A percentile compares a stretch with the other conserved stretches of the same genome.
These are phyloP conservation scores for Sphaerobolus stellatus DNA, from an alignment of 1,284 basidiomycete genomes.

Conservation along the genomic window DNA sequence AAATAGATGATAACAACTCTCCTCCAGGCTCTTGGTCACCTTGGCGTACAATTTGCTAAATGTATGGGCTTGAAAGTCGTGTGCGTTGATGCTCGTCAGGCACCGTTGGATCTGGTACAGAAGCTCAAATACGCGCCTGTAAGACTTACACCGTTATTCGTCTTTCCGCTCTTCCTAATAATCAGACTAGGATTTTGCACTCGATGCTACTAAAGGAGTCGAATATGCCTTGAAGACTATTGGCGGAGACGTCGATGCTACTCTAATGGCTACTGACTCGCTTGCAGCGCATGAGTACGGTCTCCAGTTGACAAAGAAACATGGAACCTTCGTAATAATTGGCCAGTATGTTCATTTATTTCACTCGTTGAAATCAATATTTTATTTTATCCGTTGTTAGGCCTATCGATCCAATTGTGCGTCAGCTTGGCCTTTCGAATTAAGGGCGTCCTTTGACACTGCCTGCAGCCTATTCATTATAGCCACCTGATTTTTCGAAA, in stretches of 20 bases:
- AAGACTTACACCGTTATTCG: background rate
- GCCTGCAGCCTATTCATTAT: conserved; percentile 6
- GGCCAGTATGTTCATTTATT: background rate
- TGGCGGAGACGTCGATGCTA: conserved; percentile 15
- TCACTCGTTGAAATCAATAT: background rate
- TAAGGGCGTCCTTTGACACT: background rate
- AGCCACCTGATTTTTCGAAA: conserved; percentile 3
- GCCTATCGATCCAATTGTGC: conserved; percentile 9
- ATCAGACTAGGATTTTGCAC: conserved; percentile 4
- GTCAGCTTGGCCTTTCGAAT: background rate
- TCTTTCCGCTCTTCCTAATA: background rate
- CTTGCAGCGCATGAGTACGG: conserved; percentile 21
- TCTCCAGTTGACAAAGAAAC: conserved; percentile 18
- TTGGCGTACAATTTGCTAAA: conserved; percentile 26
- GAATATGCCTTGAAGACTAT: conserved; percentile 6
- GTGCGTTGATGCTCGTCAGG: conserved; percentile 20
- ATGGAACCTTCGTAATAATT: conserved; percentile 20
- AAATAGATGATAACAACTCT: no score
- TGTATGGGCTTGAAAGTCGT: conserved; percentile 23
- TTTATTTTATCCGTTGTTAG: background rate
- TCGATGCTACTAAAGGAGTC: conserved; percentile 8
- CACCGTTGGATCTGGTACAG: conserved; percentile 21
- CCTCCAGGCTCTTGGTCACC: conserved; percentile 16
- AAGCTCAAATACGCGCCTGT: conserved; percentile 17
- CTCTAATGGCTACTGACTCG: conserved; percentile 22